Evolutionary conservation across 768 basidiomycete species (phyloP).

Genomic region (Lactarius tabidus): DNA sequence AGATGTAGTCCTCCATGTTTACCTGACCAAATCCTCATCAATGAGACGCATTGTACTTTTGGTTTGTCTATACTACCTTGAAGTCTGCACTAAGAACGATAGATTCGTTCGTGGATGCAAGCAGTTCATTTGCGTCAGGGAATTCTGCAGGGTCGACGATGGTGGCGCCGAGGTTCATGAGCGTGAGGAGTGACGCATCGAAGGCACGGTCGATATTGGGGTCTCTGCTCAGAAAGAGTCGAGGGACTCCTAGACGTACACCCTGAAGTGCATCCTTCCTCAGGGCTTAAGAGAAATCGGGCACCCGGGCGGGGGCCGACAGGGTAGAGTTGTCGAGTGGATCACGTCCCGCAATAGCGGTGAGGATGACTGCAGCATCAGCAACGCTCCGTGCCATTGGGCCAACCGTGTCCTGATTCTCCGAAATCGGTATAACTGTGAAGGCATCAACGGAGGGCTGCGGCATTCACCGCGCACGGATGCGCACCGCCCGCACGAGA

Average conservation of each 20-base stretch:
- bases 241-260: conserved; percentile 44
- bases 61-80: conserved; percentile 41
- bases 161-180: conserved; percentile 42
- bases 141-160: conserved; percentile 64
- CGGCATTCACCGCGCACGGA: conserved; percentile 4
- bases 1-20: conserved; percentile 49
- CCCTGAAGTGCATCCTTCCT: conserved; percentile 44
- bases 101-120: conserved; percentile 47
- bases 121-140: conserved; percentile 47
- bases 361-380: conserved; percentile 53
- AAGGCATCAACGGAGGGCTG: background rate
- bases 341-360: conserved; percentile 44
- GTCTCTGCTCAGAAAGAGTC: conserved; percentile 33
- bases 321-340: conserved; percentile 41
- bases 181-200: conserved; percentile 36
- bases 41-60: background rate
- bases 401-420: conserved; percentile 56
- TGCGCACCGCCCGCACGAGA: conserved; percentile 52
- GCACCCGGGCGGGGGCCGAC: conserved; percentile 45
- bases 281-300: conserved; percentile 55
- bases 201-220: conserved; percentile 36
- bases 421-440: conserved; percentile 47
- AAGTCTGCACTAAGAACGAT: conserved; percentile 53
- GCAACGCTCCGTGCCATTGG: conserved; percentile 51
- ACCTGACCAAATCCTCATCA: conserved; percentile 37